phyloP scores from a whole-genome alignment of 768 basidiomycete genomes.

The Serendipita sp. region DNA sequence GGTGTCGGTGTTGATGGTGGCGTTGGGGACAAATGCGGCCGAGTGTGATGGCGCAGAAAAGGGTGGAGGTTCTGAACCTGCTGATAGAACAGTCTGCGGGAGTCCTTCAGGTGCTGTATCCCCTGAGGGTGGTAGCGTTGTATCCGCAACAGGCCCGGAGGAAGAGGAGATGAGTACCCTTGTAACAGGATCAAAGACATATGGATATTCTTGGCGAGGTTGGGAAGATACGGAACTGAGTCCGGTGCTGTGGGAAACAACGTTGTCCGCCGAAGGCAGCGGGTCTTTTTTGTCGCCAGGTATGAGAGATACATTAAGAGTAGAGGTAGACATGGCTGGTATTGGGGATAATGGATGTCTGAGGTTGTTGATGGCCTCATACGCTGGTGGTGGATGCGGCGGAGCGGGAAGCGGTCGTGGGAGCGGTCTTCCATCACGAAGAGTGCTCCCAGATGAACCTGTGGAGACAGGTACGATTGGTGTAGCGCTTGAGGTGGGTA shows the following conservation, averaged over 20 bases:
- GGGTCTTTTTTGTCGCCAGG: too few species aligned
- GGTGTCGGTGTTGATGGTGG: too few species aligned
- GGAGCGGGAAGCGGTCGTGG: background rate
- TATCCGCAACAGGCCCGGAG: background rate
- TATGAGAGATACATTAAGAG: too few species aligned
- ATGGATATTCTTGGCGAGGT: background rate
- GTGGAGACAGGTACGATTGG: background rate
- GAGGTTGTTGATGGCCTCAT: background rate
- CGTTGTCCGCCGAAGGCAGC: background rate
- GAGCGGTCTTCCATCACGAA: background rate
- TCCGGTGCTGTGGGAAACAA: background rate
- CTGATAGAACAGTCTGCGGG: background rate
- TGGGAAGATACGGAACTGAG: background rate
- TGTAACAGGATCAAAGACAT: background rate
- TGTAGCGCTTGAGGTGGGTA: background rate
- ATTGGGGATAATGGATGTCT: background rate
- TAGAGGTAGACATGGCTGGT: background rate
- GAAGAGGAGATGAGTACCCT: background rate
- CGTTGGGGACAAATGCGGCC: too few species aligned
- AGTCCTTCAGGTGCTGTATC: background rate
- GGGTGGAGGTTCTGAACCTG: background rate
- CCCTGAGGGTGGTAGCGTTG: background rate
- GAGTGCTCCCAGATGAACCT: background rate
- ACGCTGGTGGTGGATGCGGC: conserved; percentile 1
- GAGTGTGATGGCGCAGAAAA: too few species aligned